These are phyloP conservation scores for Neurospora africana DNA, from an alignment of 495 filamentous ascomycete genomes.

Conservation along the genomic window DNA sequence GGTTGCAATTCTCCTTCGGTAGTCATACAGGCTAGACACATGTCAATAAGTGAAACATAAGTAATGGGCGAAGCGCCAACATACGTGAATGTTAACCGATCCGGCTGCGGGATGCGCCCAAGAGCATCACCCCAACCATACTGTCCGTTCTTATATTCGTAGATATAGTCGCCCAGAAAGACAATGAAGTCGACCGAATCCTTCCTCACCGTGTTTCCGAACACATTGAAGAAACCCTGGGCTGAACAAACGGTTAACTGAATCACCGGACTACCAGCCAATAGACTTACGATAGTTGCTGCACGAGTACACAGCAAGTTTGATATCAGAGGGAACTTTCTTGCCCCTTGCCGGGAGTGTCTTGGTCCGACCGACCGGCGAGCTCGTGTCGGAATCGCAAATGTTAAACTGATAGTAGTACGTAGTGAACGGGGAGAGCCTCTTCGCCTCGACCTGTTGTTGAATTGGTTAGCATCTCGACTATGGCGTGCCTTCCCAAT, in stretches of 20 bases:
- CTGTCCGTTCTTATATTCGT: constrained; percentile 48
- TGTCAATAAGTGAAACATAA: constrained; percentile 15
- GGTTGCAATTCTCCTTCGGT: constrained; percentile 46
- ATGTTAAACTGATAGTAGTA: constrained; percentile 51
- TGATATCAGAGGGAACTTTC: constrained; percentile 29
- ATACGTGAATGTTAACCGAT: constrained; percentile 38
- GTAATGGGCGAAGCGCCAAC: constrained; percentile 17
- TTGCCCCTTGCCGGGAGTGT: constrained; percentile 36
- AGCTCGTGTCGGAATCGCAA: constrained; percentile 35
- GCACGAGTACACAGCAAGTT: constrained; percentile 47
- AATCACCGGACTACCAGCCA: not conserved
- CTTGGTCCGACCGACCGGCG: constrained; percentile 44
- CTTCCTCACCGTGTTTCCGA: constrained; percentile 54
- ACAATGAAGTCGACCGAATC: constrained; percentile 57
- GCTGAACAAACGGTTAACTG: constrained; percentile 13
- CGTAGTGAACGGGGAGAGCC: constrained; percentile 47
- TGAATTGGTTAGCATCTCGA: not conserved
- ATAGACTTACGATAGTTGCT: constrained; percentile 41
- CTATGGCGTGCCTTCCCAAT: not conserved
- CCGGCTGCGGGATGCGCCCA: constrained; percentile 43
- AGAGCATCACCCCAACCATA: constrained; percentile 45
- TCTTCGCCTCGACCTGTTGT: constrained; percentile 46
- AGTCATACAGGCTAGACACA: constrained; percentile 42
- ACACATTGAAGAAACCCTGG: constrained; percentile 51
- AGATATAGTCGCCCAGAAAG: constrained; percentile 60